A percentile compares a stretch with the other conserved stretches of the same genome.
Evolutionary conservation across 163 green algal genomes (phyloP).

Genomic region (Scenedesmus sp.): DNA sequence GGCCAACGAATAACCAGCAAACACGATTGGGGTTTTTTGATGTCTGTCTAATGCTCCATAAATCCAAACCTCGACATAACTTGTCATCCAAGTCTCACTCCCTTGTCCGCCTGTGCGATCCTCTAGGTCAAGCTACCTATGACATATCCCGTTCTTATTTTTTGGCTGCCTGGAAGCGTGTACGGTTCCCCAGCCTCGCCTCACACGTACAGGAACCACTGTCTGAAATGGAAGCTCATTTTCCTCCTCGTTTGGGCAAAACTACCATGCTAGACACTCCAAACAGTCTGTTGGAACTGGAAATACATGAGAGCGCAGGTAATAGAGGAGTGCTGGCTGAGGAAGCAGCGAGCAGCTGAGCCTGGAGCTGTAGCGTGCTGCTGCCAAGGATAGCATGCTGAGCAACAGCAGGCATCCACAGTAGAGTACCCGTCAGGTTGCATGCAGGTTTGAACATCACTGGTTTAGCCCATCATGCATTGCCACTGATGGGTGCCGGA

Average conservation of each 20-base stretch:
- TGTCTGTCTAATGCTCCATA: background rate
- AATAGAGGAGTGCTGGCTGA: background rate
- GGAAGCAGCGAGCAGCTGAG: background rate
- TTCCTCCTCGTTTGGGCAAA: background rate
- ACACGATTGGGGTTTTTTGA: background rate
- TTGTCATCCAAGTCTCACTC: background rate
- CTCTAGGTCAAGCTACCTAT: background rate
- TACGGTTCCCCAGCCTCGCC: background rate
- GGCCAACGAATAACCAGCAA: background rate
- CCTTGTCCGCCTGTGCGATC: background rate
- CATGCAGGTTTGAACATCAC: background rate
- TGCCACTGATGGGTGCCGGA: background rate
- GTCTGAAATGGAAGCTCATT: background rate
- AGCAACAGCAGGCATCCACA: background rate
- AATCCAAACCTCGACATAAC: background rate
- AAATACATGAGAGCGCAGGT: constrained; percentile 21
- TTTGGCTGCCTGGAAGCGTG: background rate
- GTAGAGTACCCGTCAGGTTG: background rate
- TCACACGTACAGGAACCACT: background rate
- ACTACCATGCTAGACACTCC: constrained; percentile 6
- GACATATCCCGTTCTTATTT: background rate
- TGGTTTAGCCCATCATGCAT: too few relatives aligned
- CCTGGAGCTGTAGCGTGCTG: background rate
- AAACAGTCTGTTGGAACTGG: constrained; percentile 1
- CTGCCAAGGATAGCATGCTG: background rate